Evolutionary conservation across 139 green algal species (phyloP).

Genomic region (Micromonas commoda): DNA sequence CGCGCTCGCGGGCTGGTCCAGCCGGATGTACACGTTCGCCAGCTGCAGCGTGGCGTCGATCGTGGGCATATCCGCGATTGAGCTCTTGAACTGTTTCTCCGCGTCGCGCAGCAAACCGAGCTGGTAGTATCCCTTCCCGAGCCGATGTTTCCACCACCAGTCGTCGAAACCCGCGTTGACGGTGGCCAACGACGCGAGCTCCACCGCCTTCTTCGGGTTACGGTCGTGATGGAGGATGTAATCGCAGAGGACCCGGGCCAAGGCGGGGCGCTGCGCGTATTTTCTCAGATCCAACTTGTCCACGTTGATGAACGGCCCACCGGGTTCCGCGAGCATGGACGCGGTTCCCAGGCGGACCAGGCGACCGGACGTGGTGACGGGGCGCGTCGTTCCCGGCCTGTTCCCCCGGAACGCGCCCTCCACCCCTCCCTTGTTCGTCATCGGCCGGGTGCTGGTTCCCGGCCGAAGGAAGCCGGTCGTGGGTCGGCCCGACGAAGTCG

Average conservation of each 20-base stretch:
- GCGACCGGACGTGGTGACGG: conserved; percentile 60
- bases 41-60: conserved; percentile 55
- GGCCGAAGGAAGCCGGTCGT: conserved; percentile 64
- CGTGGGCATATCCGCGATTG: conserved; percentile 47
- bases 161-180: conserved; percentile 43
- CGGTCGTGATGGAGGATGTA: conserved; percentile 78
- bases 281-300: conserved; percentile 66
- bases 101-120: conserved; percentile 67
- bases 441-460: conserved; percentile 33
- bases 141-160: conserved; percentile 78
- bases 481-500: conserved; percentile 51
- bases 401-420: conserved; percentile 33
- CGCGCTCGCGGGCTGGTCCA: conserved; percentile 60
- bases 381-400: conserved; percentile 52
- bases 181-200: conserved; percentile 53
- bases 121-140: conserved; percentile 76
- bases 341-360: conserved; percentile 71
- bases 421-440: no score
- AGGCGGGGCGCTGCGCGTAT: conserved; percentile 53
- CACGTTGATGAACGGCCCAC: conserved; percentile 66
- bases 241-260: conserved; percentile 62
- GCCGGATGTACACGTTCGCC: conserved; percentile 56
- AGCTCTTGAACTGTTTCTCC: conserved; percentile 62
- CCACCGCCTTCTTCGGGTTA: conserved; percentile 63
- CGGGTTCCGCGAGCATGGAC: conserved; percentile 49